Evolutionary conservation across 1,284 basidiomycete species (phyloP).

Genomic region (Caloboletus firmus): DNA sequence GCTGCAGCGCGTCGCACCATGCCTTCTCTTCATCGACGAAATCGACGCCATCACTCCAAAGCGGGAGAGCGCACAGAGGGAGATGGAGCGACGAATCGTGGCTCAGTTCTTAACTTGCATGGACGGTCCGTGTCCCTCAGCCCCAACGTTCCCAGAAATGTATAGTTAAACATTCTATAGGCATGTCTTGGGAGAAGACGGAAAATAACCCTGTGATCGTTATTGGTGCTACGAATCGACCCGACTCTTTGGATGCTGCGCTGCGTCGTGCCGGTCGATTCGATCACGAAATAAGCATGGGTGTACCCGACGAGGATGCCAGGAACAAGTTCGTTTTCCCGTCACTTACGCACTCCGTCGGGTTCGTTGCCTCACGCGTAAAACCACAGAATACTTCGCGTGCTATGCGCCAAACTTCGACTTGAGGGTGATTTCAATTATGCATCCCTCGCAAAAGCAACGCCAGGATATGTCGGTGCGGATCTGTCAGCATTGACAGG

Average conservation of each 20-base stretch:
- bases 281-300: slow-evolving; percentile 97
- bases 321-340: slow-evolving; percentile 75
- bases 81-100: slow-evolving; percentile 98
- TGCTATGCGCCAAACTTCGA: slow-evolving; percentile 73
- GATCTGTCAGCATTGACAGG: slow-evolving; percentile 90
- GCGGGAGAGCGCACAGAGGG: slow-evolving; percentile 92
- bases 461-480: slow-evolving; percentile 96
- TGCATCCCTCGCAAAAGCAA: slow-evolving; percentile 80
- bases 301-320: slow-evolving; percentile 90
- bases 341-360: background rate
- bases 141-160: background rate
- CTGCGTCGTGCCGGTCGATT: slow-evolving; percentile 92
- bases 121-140: slow-evolving; percentile 67
- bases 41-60: slow-evolving; percentile 99
- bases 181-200: slow-evolving; percentile 89
- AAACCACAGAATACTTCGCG: slow-evolving; percentile 70
- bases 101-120: slow-evolving; percentile 97
- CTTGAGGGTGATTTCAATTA: slow-evolving; percentile 85
- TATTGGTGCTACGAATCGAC: slow-evolving; percentile 95
- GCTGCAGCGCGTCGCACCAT: slow-evolving; percentile 78
- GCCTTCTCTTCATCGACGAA: slow-evolving; percentile 93
- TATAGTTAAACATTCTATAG: slow-evolving; percentile 38
- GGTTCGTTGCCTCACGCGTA: background rate
- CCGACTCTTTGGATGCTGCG: slow-evolving; percentile 92
- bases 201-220: slow-evolving; percentile 90